Percentiles rank a stretch among this genome's conserved stretches.
Conservation (phyloP, 2,329 filamentous ascomycete genomes). For the Exophiala spinifera region DNA sequence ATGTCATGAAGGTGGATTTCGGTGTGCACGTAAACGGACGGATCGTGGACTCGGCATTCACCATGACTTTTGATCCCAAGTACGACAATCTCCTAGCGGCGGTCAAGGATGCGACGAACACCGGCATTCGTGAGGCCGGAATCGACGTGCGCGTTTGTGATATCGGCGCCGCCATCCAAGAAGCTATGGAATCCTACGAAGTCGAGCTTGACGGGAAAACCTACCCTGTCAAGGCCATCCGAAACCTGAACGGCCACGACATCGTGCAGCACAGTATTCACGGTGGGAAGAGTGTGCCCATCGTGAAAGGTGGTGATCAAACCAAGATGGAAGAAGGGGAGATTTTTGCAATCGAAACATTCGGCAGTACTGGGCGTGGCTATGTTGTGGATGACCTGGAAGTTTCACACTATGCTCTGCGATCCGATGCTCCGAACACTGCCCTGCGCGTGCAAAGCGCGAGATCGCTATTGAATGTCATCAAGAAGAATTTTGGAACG, state of each 20-base stretch:
- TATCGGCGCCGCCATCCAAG: slow-evolving; percentile 79
- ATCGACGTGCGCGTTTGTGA: slow-evolving; percentile 88
- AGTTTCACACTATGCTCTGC: slow-evolving; percentile 82
- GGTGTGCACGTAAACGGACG: slow-evolving; percentile 68
- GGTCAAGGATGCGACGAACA: slow-evolving; percentile 67
- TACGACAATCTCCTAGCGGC: slow-evolving; percentile 66
- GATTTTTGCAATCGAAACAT: slow-evolving; percentile 92
- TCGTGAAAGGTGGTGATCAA: slow-evolving; percentile 81
- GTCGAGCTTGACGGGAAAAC: slow-evolving; percentile 76
- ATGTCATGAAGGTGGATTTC: slow-evolving; percentile 73
- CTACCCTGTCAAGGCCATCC: slow-evolving; percentile 78
- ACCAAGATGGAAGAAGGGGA: slow-evolving; percentile 99
- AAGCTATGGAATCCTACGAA: slow-evolving; percentile 91
- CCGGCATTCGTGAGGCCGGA: slow-evolving; percentile 79
- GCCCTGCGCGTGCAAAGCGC: slow-evolving; percentile 76
- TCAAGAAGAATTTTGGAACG: slow-evolving; percentile 95
- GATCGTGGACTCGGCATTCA: slow-evolving; percentile 71
- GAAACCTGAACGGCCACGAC: slow-evolving; percentile 84
- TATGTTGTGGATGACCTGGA: slow-evolving; percentile 84
- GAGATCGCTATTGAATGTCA: slow-evolving; percentile 79
- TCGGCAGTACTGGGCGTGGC: slow-evolving; percentile 88
- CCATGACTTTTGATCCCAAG: slow-evolving; percentile 64
- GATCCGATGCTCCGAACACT: slow-evolving; percentile 69
- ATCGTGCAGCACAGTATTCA: slow-evolving; percentile 89
- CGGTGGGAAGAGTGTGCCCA: slow-evolving; percentile 88